Conservation (phyloP, 164 flowering plant genomes). For the Umbellularia californica region DNA sequence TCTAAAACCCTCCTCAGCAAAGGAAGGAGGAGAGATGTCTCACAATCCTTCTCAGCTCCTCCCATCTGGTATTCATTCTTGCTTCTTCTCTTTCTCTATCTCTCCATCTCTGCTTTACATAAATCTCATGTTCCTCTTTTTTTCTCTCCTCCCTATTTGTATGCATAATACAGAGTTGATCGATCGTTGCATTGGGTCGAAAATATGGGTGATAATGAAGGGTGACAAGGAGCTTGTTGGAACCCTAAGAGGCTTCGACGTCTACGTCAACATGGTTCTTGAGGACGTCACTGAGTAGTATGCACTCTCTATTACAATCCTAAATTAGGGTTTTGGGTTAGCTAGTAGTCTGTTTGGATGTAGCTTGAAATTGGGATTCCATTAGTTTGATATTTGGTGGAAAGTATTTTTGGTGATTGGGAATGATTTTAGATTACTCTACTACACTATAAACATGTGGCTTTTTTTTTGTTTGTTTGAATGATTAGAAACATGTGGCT, state of each 20-base stretch:
- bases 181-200: slow-evolving; percentile 94
- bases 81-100: not conserved
- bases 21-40: slow-evolving; percentile 30
- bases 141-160: too few species aligned
- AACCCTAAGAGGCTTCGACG: slow-evolving; percentile 87
- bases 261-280: slow-evolving; percentile 97
- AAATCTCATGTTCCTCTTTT: too few species aligned
- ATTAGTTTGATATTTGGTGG: not conserved
- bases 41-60: slow-evolving; percentile 90
- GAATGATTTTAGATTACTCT: too few species aligned
- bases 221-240: slow-evolving; percentile 99
- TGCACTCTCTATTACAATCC: slow-evolving; percentile 9
- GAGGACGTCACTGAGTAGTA: slow-evolving; percentile 99
- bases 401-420: too few species aligned
- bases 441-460: too few species aligned
- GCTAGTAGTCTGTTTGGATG: not conserved
- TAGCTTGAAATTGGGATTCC: not conserved
- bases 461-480: too few species aligned
- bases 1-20: not conserved
- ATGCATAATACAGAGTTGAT: slow-evolving; percentile 59
- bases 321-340: not conserved
- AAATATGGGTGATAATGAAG: slow-evolving; percentile 98
- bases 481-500: too few species aligned
- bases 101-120: not conserved
- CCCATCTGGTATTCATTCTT: slow-evolving; percentile 28